A percentile compares a stretch with the other conserved stretches of the same genome.
These are phyloP conservation scores for Allantophomopsis lycopodina DNA, from an alignment of 2,329 filamentous ascomycete genomes.

Conservation along the genomic window DNA sequence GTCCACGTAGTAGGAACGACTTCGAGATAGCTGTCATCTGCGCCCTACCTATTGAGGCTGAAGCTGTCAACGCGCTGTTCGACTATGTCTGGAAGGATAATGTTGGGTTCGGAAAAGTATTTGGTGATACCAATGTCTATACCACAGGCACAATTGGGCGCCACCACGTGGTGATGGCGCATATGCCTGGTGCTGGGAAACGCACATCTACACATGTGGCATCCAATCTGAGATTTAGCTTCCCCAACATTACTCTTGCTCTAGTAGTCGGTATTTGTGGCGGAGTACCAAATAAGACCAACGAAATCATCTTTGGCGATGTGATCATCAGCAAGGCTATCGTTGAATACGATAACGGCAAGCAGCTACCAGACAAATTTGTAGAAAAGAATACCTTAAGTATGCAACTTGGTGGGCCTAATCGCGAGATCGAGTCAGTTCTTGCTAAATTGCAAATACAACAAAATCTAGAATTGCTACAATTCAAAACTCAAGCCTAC, in stretches of 20 bases:
- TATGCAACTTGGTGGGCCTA: constrained; percentile 4
- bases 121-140: constrained; percentile 13
- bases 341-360: constrained; percentile 18
- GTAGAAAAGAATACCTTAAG: constrained; percentile 7
- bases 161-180: constrained; percentile 21
- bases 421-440: constrained; percentile 4
- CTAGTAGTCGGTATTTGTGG: constrained; percentile 28
- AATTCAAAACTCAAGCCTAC: constrained; percentile 1
- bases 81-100: constrained; percentile 12
- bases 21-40: constrained; percentile 19
- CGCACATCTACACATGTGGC: constrained; percentile 16
- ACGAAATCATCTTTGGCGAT: constrained; percentile 16
- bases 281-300: constrained; percentile 7
- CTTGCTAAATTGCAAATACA: constrained; percentile 2
- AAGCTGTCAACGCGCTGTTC: constrained; percentile 7
- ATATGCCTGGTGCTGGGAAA: constrained; percentile 20
- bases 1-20: constrained; percentile 5
- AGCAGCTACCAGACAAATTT: constrained; percentile 9
- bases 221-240: constrained; percentile 13
- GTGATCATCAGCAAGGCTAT: constrained; percentile 14
- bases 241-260: constrained; percentile 13
- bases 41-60: constrained; percentile 10
- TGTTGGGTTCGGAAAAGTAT: constrained; percentile 9
- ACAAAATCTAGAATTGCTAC: constrained; percentile 1
- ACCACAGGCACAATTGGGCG: constrained; percentile 12